Evolutionary conservation across 1,139 yeast genomes (phyloP).

Genomic region (Citeromyces hawaiiensis): DNA sequence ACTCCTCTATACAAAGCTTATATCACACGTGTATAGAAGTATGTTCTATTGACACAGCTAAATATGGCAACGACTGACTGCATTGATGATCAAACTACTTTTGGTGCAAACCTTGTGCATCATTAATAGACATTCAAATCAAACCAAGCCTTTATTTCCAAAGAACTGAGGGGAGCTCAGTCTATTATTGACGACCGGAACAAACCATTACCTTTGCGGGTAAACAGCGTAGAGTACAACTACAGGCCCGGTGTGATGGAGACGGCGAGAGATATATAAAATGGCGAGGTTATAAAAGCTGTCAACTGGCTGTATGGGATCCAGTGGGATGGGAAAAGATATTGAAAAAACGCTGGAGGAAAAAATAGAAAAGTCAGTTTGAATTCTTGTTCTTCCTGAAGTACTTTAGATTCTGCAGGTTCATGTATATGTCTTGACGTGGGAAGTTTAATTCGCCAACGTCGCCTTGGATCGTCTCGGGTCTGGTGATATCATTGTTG

Average conservation of each 20-base stretch:
- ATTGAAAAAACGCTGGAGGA: constrained; percentile 20
- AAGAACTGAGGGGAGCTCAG: constrained; percentile 33
- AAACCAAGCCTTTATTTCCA: constrained; percentile 32
- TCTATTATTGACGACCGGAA: constrained; percentile 36
- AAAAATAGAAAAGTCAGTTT: constrained; percentile 1
- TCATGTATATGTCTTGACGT: constrained; percentile 35
- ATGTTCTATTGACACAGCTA: no score
- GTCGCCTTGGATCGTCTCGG: no score
- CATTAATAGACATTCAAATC: constrained; percentile 41
- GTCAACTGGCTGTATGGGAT: constrained; percentile 55
- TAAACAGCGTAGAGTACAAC: constrained; percentile 22
- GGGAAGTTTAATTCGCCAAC: no score
- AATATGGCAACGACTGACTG: no score
- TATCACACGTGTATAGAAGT: no score
- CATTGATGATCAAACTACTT: no score
- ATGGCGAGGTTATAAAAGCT: constrained; percentile 53
- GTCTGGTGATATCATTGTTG: no score
- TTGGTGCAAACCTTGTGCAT: no score
- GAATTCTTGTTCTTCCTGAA: constrained; percentile 17
- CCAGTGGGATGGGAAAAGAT: constrained; percentile 31
- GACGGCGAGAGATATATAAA: constrained; percentile 73
- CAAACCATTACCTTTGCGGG: constrained; percentile 22
- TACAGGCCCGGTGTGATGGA: constrained; percentile 36
- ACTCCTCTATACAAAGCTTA: no score
- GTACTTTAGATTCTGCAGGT: constrained; percentile 39